Percentiles rank a stretch among this genome's conserved stretches.
Evolutionary conservation across 2,329 filamentous ascomycete species (phyloP).

Genomic region (Colletotrichum cuscutae): DNA sequence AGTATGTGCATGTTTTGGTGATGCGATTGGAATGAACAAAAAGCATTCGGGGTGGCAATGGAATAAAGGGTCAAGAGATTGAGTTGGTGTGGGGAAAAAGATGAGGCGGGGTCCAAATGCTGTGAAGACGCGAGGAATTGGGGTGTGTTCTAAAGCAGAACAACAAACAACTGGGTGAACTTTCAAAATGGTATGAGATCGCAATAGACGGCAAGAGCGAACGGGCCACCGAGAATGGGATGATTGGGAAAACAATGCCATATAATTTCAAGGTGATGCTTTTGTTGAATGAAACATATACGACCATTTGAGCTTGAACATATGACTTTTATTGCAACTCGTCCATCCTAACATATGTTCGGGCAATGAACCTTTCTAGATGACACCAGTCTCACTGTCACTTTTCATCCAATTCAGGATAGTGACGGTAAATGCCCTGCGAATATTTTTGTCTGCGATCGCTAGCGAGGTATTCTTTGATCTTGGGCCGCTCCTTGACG

Average conservation of each 20-base stretch:
- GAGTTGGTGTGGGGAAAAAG: not conserved
- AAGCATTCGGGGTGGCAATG: not conserved
- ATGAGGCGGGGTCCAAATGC: not conserved
- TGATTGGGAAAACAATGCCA: no score
- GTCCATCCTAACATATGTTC: no score
- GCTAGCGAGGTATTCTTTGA: conserved; percentile 77
- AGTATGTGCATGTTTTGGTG: not conserved
- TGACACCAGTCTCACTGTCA: not conserved
- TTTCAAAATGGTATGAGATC: not conserved
- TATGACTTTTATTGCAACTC: no score
- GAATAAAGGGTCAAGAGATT: not conserved
- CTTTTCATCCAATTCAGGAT: conserved; percentile 74
- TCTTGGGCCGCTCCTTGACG: conserved; percentile 69
- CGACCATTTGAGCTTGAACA: no score
- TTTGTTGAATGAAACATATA: no score
- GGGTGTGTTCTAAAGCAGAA: not conserved
- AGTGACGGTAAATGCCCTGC: conserved; percentile 76
- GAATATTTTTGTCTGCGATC: conserved; percentile 70
- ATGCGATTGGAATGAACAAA: not conserved
- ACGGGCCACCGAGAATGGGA: no score
- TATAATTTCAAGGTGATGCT: no score
- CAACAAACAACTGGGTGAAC: not conserved
- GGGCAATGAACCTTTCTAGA: no score
- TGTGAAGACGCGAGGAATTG: no score
- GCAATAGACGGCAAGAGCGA: no score